A percentile compares a stretch with the other conserved stretches of the same genome.
Evolutionary conservation across 2,329 filamentous ascomycete species (phyloP).

Genomic region (Fusarium incarnatum): DNA sequence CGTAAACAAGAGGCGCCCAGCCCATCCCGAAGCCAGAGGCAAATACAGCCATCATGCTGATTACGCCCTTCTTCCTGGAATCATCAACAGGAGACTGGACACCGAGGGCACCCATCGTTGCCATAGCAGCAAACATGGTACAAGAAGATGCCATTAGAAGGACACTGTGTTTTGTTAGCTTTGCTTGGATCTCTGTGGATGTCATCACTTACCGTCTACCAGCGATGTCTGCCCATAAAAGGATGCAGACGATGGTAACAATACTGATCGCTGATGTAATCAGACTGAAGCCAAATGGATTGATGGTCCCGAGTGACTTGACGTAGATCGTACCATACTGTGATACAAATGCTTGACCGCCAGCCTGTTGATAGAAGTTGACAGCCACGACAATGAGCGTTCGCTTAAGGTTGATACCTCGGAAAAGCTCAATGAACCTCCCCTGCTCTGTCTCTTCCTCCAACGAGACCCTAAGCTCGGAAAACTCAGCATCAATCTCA

Average conservation of each 20-base stretch:
- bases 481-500: constrained; percentile 35
- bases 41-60: constrained; percentile 45
- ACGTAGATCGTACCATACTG: constrained; percentile 41
- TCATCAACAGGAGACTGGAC: constrained; percentile 23
- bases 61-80: constrained; percentile 38
- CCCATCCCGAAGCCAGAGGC: constrained; percentile 21
- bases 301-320: constrained; percentile 38
- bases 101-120: constrained; percentile 44
- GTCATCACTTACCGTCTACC: not conserved
- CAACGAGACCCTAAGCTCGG: constrained; percentile 22
- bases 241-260: not conserved
- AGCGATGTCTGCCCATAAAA: constrained; percentile 19
- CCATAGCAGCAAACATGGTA: constrained; percentile 40
- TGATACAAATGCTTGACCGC: constrained; percentile 39
- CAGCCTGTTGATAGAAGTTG: constrained; percentile 38
- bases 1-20: constrained; percentile 29
- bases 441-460: constrained; percentile 39
- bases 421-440: constrained; percentile 26
- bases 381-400: constrained; percentile 22
- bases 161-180: not conserved
- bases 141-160: constrained; percentile 32
- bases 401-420: constrained; percentile 29
- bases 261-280: constrained; percentile 42
- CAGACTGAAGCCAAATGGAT: constrained; percentile 44
- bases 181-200: too few species aligned